These are phyloP conservation scores for Cyberlindnera americana DNA, from an alignment of 805 yeast species.

Conservation along the genomic window DNA sequence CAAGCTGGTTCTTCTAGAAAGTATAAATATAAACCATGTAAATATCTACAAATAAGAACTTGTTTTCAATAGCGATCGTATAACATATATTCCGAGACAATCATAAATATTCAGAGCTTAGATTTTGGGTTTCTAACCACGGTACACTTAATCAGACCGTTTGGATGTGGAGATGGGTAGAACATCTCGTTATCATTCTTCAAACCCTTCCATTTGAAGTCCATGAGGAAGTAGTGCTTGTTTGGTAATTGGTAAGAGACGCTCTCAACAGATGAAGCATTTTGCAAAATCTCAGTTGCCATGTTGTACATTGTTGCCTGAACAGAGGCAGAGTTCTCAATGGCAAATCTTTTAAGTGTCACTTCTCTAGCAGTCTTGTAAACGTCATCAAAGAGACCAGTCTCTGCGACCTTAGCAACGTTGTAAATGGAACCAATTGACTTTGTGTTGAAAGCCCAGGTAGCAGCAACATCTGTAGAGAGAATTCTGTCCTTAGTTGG, in stretches of 20 bases:
- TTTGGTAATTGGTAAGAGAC: conserved; percentile 83
- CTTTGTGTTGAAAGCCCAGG: conserved; percentile 61
- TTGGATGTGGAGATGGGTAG: conserved; percentile 90
- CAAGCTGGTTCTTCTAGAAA: conserved; percentile 51
- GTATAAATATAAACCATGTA: no score
- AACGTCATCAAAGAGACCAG: conserved; percentile 62
- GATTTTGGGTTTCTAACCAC: conserved; percentile 67
- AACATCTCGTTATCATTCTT: conserved; percentile 77
- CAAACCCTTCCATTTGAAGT: conserved; percentile 81
- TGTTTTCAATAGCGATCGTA: conserved; percentile 2
- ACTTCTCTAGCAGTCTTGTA: conserved; percentile 59
- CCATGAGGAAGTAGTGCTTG: conserved; percentile 83
- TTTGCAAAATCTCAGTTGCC: conserved; percentile 65
- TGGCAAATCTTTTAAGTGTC: conserved; percentile 76
- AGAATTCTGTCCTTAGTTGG: conserved; percentile 84
- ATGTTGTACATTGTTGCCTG: conserved; percentile 97
- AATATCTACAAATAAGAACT: no score
- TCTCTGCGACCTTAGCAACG: conserved; percentile 49
- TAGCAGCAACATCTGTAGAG: conserved; percentile 78
- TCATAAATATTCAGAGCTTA: conserved; percentile 52
- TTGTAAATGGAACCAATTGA: conserved; percentile 47
- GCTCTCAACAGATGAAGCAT: conserved; percentile 51
- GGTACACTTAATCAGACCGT: conserved; percentile 84
- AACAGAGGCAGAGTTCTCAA: conserved; percentile 88
- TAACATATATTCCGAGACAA: no score